Evolutionary conservation across 1,139 yeast species (phyloP).

Genomic region (Sugiyamaella pinicola): DNA sequence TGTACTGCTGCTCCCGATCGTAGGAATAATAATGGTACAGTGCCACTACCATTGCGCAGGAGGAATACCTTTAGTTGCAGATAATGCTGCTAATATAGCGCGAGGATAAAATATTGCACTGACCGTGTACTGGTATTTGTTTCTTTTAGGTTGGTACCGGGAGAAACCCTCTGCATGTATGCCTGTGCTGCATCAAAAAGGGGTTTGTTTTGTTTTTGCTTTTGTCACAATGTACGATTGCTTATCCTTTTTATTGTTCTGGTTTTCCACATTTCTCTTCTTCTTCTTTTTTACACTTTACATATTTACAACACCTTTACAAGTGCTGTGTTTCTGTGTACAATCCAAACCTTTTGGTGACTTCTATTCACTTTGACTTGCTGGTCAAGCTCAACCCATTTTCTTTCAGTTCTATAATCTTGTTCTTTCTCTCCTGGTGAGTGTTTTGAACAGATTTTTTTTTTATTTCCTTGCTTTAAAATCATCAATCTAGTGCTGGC

Average conservation of each 20-base stretch:
- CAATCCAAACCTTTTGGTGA: constrained; percentile 14
- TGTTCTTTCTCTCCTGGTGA: constrained; percentile 33
- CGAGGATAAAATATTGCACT: no score
- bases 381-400: constrained; percentile 33
- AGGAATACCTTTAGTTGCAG: no score
- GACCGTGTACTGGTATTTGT: no score
- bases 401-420: constrained; percentile 21
- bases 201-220: constrained; percentile 12
- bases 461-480: constrained; percentile 2
- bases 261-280: constrained; percentile 18
- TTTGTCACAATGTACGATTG: constrained; percentile 10
- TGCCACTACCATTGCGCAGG: no score
- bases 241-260: constrained; percentile 19
- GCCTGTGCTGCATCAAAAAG: not conserved
- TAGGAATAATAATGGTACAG: no score
- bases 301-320: constrained; percentile 16
- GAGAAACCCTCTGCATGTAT: constrained; percentile 1
- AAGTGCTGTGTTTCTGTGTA: constrained; percentile 13
- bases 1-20: no score
- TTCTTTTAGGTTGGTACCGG: no score
- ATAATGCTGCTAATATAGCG: no score
- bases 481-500: constrained; percentile 15
- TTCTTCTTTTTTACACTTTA: constrained; percentile 19
- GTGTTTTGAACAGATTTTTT: constrained; percentile 21
- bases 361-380: constrained; percentile 29